Evolutionary conservation across 1,284 basidiomycete species (phyloP).

Genomic region (Rhodotorula sp.): DNA sequence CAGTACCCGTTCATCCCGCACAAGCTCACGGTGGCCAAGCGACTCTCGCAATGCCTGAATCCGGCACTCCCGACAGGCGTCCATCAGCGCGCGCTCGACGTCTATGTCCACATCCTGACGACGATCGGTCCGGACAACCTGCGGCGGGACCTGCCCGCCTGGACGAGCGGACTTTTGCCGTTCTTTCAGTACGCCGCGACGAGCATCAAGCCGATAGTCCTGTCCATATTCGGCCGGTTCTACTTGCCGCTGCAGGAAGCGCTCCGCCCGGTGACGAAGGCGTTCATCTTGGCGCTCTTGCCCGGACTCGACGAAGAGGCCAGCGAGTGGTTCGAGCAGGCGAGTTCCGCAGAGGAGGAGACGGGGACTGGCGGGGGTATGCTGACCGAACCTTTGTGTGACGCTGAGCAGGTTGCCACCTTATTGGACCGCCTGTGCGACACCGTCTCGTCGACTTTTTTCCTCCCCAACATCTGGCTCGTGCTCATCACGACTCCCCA

Average conservation of each 20-base stretch:
- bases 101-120: conserved; percentile 85
- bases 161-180: conserved; percentile 94
- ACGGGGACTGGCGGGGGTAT: not conserved
- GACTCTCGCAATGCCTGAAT: conserved; percentile 93
- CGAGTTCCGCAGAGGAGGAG: conserved; percentile 46
- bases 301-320: conserved; percentile 95
- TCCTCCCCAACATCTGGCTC: conserved; percentile 93
- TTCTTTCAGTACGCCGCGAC: conserved; percentile 98
- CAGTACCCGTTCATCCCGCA: conserved; percentile 93
- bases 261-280: conserved; percentile 86
- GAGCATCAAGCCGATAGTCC: conserved; percentile 82
- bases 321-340: conserved; percentile 94
- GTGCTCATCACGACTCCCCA: conserved; percentile 85
- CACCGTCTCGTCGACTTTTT: conserved; percentile 79
- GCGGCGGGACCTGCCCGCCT: conserved; percentile 80
- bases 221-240: conserved; percentile 83
- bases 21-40: conserved; percentile 91
- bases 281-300: conserved; percentile 85
- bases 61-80: conserved; percentile 95
- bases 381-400: not conserved
- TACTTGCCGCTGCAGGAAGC: conserved; percentile 81
- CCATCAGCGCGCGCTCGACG: conserved; percentile 92
- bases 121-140: conserved; percentile 87
- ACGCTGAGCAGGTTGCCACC: conserved; percentile 63
- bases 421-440: conserved; percentile 79